These are phyloP conservation scores for Solanum etuberosum DNA, from an alignment of 257 asterid species.

Conservation along the genomic window DNA sequence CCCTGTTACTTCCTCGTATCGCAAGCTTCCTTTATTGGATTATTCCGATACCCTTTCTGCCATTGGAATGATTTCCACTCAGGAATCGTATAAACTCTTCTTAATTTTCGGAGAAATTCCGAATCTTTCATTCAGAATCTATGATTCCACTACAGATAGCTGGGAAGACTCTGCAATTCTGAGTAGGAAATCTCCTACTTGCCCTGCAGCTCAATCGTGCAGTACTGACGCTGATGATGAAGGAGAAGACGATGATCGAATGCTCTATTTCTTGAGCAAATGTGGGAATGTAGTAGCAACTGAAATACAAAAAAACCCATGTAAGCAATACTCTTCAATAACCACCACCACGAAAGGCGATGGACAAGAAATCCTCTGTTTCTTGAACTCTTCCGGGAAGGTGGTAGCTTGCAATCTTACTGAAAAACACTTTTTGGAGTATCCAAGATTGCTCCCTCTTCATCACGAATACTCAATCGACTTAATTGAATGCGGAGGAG, in stretches of 20 bases:
- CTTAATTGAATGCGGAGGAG: slow-evolving; percentile 52
- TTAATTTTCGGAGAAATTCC: slow-evolving; percentile 44
- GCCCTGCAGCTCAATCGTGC: background rate
- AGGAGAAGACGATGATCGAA: slow-evolving; percentile 14
- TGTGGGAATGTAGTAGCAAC: slow-evolving; percentile 67
- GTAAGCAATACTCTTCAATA: slow-evolving; percentile 64
- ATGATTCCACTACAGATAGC: slow-evolving; percentile 19
- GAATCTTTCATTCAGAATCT: slow-evolving; percentile 28
- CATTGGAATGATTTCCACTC: slow-evolving; percentile 40
- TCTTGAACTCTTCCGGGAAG: slow-evolving; percentile 57
- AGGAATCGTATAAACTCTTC: slow-evolving; percentile 28
- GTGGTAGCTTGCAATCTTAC: slow-evolving; percentile 55
- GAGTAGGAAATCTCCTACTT: slow-evolving; percentile 2
- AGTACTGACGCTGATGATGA: slow-evolving; percentile 10
- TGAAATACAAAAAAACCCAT: slow-evolving; percentile 57
- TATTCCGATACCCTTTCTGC: slow-evolving; percentile 21
- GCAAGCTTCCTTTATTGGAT: slow-evolving; percentile 9
- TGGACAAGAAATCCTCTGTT: slow-evolving; percentile 36
- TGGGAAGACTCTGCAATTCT: slow-evolving; percentile 42
- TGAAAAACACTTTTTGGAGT: slow-evolving; percentile 27
- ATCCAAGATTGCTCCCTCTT: slow-evolving; percentile 66
- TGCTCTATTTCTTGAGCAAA: slow-evolving; percentile 64
- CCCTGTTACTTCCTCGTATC: slow-evolving; percentile 40
- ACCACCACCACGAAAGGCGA: slow-evolving; percentile 7
- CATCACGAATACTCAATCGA: slow-evolving; percentile 70